These are phyloP conservation scores for Cryptosporidium sp. DNA, from an alignment of 169 alveolate species.

Conservation along the genomic window DNA sequence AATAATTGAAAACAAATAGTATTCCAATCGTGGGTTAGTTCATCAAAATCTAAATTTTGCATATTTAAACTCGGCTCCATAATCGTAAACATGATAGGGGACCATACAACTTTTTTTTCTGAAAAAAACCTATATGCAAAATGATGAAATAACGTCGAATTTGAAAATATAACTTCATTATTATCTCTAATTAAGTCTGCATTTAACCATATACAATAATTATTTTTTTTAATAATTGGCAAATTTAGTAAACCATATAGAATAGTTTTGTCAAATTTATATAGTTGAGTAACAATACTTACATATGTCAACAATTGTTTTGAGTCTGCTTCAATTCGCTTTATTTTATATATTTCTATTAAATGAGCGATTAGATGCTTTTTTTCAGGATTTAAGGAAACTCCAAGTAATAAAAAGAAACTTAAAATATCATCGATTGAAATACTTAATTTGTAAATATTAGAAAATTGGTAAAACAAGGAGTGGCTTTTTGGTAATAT, in stretches of 20 bases:
- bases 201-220: not conserved
- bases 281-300: conserved; percentile 2
- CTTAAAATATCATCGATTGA: conserved; percentile 8
- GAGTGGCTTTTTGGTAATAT: conserved; percentile 15
- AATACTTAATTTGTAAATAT: not conserved
- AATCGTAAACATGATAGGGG: not conserved
- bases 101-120: conserved; percentile 6
- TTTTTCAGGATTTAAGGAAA: conserved; percentile 6
- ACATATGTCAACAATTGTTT: not conserved
- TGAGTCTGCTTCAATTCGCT: conserved; percentile 3
- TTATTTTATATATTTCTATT: not conserved
- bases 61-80: not conserved
- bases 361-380: not conserved
- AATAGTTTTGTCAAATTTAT: not conserved
- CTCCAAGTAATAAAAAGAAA: conserved; percentile 22
- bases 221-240: conserved; percentile 1
- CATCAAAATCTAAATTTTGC: not conserved
- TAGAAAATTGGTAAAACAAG: not conserved
- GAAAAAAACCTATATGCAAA: not conserved
- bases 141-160: not conserved
- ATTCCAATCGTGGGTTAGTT: conserved; percentile 3
- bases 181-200: not conserved
- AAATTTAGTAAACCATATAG: not conserved
- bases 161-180: not conserved
- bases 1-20: not conserved